Evolutionary conservation across 305 asterid genomes (phyloP).

Genomic region (Fraxinus platypoda): DNA sequence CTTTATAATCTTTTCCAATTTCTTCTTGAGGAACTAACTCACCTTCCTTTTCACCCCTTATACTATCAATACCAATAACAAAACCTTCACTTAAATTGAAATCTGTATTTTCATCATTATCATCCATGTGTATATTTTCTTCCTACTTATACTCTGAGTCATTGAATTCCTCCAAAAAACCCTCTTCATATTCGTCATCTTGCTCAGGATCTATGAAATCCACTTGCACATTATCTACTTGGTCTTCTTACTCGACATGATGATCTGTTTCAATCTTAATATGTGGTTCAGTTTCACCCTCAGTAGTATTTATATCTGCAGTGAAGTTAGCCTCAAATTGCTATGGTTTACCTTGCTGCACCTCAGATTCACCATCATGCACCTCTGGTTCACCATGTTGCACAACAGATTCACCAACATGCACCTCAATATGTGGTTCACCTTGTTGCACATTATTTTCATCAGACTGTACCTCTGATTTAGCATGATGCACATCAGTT

Average conservation of each 20-base stretch:
- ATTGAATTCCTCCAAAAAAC: neutral
- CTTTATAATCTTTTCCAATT: too few relatives aligned
- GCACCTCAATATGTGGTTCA: neutral
- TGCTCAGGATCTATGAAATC: neutral
- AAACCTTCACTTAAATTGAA: neutral
- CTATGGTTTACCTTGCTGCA: neutral
- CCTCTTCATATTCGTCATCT: neutral
- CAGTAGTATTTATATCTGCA: too few relatives aligned
- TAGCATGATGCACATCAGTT: too few relatives aligned
- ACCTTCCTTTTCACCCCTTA: neutral
- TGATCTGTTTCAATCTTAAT: neutral
- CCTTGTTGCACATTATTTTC: neutral
- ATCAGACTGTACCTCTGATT: neutral
- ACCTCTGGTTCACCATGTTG: neutral
- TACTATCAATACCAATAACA: neutral
- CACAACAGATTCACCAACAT: neutral
- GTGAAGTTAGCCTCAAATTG: neutral
- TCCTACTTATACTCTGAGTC: neutral
- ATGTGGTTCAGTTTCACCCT: neutral
- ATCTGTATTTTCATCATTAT: neutral
- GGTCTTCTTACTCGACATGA: neutral
- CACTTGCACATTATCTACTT: neutral
- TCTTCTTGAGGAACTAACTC: neutral
- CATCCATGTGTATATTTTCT: too few relatives aligned
- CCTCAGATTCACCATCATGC: neutral